Conservation (phyloP, 805 yeast genomes). For the Sugiyamaella qingdaonensis region DNA sequence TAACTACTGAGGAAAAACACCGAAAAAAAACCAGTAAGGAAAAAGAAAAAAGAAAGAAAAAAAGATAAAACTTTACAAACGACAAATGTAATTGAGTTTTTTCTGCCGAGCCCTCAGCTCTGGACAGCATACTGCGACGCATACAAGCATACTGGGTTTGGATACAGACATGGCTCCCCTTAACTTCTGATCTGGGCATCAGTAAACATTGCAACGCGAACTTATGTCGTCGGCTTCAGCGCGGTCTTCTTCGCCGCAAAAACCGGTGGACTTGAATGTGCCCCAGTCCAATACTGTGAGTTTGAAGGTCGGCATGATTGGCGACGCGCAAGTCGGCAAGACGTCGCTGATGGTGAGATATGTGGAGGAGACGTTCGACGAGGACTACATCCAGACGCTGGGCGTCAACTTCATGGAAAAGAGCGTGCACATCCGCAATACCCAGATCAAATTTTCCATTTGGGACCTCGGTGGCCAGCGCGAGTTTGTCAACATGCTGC, state of each 20-base stretch:
- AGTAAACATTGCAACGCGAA: slow-evolving; percentile 2
- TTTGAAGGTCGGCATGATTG: slow-evolving; percentile 84
- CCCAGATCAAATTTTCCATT: slow-evolving; percentile 83
- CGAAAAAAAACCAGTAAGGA: too few species aligned
- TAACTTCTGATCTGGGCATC: slow-evolving; percentile 2
- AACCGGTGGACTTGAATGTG: slow-evolving; percentile 27
- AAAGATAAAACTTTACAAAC: too few species aligned
- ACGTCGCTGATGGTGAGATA: slow-evolving; percentile 95
- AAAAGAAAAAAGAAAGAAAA: too few species aligned
- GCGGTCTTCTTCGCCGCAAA: slow-evolving; percentile 8
- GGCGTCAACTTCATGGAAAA: slow-evolving; percentile 96
- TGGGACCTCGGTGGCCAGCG: slow-evolving; percentile 97
- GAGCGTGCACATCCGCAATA: slow-evolving; percentile 73
- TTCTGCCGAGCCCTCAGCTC: too few species aligned
- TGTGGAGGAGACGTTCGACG: slow-evolving; percentile 91
- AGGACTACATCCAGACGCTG: slow-evolving; percentile 85
- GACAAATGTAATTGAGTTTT: too few species aligned
- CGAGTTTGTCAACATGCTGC: slow-evolving; percentile 93
- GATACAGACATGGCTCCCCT: neutral
- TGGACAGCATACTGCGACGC: neutral
- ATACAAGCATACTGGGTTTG: neutral
- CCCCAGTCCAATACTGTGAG: slow-evolving; percentile 31
- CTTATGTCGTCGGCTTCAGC: neutral
- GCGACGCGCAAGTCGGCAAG: slow-evolving; percentile 95
- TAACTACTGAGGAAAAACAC: too few species aligned